phyloP scores from a whole-genome alignment of 805 yeast species.

The Cyberlindnera bimundalis region DNA sequence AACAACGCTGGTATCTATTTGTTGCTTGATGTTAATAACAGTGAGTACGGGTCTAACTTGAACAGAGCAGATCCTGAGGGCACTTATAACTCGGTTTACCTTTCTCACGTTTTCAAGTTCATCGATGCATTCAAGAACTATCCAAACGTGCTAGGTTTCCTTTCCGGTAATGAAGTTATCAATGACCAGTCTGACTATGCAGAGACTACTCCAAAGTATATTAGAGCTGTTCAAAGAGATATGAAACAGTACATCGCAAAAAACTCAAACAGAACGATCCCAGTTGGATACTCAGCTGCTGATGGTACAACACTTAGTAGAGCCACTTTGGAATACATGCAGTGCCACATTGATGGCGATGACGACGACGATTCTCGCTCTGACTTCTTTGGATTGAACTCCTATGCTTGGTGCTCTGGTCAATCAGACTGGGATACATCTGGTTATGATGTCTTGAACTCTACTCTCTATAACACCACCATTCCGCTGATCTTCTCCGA shows the following conservation, averaged over 20 bases:
- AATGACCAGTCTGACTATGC: conserved; percentile 69
- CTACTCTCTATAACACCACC: conserved; percentile 54
- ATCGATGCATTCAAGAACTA: conserved; percentile 81
- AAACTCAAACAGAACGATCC: conserved; percentile 71
- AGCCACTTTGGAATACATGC: conserved; percentile 75
- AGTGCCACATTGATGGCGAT: conserved; percentile 65
- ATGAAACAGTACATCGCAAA: conserved; percentile 75
- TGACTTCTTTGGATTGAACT: conserved; percentile 94
- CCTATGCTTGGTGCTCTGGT: conserved; percentile 95
- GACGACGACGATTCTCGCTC: conserved; percentile 56
- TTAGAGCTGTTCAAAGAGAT: conserved; percentile 91
- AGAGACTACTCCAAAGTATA: conserved; percentile 63
- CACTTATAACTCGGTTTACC: conserved; percentile 66
- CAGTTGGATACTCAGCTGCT: conserved; percentile 97
- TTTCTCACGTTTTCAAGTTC: conserved; percentile 78
- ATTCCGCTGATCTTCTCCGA: conserved; percentile 72
- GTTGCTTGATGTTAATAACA: conserved; percentile 79
- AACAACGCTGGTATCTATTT: conserved; percentile 91
- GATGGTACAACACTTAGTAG: conserved; percentile 68
- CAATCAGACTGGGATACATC: conserved; percentile 58
- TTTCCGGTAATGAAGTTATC: conserved; percentile 89
- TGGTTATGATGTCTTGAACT: conserved; percentile 63
- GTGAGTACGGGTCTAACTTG: conserved; percentile 61
- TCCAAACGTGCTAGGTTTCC: conserved; percentile 83
- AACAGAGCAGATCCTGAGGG: conserved; percentile 68